Percentiles rank a stretch among this genome's conserved stretches.
Evolutionary conservation across 371 early-diverging fungal species (phyloP).

Genomic region (Mucor piriformis): DNA sequence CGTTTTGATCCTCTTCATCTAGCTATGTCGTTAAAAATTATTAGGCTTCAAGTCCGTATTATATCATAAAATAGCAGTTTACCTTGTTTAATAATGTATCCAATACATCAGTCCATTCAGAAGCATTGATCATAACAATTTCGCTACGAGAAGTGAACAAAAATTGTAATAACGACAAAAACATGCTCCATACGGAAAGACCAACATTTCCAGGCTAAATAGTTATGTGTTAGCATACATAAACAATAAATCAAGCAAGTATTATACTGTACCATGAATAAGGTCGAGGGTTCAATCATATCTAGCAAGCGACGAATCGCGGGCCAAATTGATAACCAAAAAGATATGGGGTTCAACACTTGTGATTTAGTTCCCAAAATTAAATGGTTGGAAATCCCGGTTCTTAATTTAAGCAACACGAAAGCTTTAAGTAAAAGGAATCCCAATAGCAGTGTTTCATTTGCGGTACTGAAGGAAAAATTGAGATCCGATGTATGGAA

Average conservation of each 20-base stretch:
- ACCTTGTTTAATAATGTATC: slow-evolving; percentile 41
- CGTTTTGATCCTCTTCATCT: slow-evolving; percentile 1
- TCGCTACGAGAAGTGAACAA: slow-evolving; percentile 44
- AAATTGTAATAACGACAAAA: slow-evolving; percentile 49
- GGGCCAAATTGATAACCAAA: slow-evolving; percentile 53
- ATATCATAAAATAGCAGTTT: slow-evolving; percentile 4
- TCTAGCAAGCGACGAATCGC: slow-evolving; percentile 35
- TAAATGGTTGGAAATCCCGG: neutral
- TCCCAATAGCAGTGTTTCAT: slow-evolving; percentile 43
- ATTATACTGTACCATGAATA: slow-evolving; percentile 28
- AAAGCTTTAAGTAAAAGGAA: slow-evolving; percentile 47
- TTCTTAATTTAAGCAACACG: slow-evolving; percentile 36
- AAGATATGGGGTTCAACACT: slow-evolving; percentile 13
- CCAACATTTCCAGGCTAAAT: slow-evolving; percentile 42
- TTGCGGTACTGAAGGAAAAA: slow-evolving; percentile 45
- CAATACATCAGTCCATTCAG: slow-evolving; percentile 50
- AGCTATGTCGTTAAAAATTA: neutral
- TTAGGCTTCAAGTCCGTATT: neutral
- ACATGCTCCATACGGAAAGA: slow-evolving; percentile 49
- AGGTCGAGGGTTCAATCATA: slow-evolving; percentile 28
- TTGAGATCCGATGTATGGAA: slow-evolving; percentile 41
- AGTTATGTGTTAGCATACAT: neutral
- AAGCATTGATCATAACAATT: slow-evolving; percentile 42
- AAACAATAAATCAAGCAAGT: neutral
- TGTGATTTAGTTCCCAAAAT: neutral